Conservation (phyloP, 495 filamentous ascomycete genomes). For the Hyaloscypha finlandica region DNA sequence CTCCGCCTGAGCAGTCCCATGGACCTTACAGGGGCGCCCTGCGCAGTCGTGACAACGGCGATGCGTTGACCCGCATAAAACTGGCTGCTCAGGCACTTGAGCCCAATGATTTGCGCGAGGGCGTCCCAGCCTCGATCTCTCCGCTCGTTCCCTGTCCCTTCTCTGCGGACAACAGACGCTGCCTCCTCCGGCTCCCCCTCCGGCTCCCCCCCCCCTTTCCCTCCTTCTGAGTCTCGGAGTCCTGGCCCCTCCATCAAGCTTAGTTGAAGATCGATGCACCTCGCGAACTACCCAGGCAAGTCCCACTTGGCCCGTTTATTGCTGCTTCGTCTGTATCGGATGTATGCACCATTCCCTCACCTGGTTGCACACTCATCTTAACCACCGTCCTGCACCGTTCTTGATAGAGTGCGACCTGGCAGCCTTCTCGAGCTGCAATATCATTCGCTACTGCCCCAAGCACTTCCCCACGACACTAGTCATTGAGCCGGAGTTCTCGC, state of each 20-base stretch:
- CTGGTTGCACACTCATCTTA: slow-evolving; percentile 33
- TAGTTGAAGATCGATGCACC: slow-evolving; percentile 29
- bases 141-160: slow-evolving; percentile 24
- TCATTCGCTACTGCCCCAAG: slow-evolving; percentile 27
- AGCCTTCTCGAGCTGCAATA: slow-evolving; percentile 21
- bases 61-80: slow-evolving; percentile 32
- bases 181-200: no score
- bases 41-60: slow-evolving; percentile 30
- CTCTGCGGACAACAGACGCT: background rate
- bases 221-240: background rate
- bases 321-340: slow-evolving; percentile 35
- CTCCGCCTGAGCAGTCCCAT: slow-evolving; percentile 9
- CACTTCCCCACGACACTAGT: slow-evolving; percentile 22
- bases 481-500: slow-evolving; percentile 25
- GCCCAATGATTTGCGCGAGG: slow-evolving; percentile 29
- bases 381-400: slow-evolving; percentile 28
- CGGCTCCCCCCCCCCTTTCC: background rate
- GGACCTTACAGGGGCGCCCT: slow-evolving; percentile 17
- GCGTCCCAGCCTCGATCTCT: slow-evolving; percentile 31
- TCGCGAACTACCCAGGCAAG: slow-evolving; percentile 25
- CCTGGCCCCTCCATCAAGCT: slow-evolving; percentile 23
- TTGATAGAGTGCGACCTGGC: slow-evolving; percentile 29
- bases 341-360: slow-evolving; percentile 28
- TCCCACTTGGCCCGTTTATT: slow-evolving; percentile 24
- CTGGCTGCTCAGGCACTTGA: slow-evolving; percentile 19